Evolutionary conservation across 2,329 filamentous ascomycete genomes (phyloP).

Genomic region (Cryoendolithus antarcticus): DNA sequence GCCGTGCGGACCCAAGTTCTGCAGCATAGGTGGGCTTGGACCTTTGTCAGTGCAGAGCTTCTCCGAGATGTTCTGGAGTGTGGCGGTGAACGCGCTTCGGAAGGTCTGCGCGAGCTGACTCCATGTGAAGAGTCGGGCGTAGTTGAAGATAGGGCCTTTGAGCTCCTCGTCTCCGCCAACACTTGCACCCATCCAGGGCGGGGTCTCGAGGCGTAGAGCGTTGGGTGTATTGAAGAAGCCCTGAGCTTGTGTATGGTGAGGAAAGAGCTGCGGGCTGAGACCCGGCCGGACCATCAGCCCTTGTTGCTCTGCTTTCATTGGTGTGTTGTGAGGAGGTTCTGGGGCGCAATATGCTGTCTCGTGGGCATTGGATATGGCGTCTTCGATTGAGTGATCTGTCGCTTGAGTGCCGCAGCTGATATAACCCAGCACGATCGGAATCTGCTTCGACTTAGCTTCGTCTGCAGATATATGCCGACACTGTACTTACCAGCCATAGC

Average conservation of each 20-base stretch:
- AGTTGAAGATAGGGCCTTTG: conserved; percentile 16
- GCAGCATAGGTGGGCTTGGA: too few relatives aligned
- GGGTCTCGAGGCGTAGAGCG: background rate
- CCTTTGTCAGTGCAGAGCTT: too few relatives aligned
- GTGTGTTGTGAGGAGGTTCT: too few relatives aligned
- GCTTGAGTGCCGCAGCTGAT: conserved; percentile 13
- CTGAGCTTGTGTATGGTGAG: background rate
- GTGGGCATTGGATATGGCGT: conserved; percentile 6
- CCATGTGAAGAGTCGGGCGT: conserved; percentile 16
- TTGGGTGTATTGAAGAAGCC: background rate
- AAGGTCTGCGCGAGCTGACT: conserved; percentile 11
- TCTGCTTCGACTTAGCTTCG: too few relatives aligned
- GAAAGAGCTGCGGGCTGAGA: background rate
- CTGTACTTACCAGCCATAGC: conserved; percentile 11
- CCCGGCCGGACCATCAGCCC: conserved; percentile 1
- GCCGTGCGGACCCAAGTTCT: background rate
- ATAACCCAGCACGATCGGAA: conserved; percentile 14
- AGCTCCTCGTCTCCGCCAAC: conserved; percentile 14
- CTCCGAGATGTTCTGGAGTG: conserved; percentile 8
- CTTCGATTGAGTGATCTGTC: conserved; percentile 10
- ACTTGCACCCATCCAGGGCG: conserved; percentile 10
- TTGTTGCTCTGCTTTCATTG: conserved; percentile 7
- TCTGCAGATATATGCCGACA: too few relatives aligned
- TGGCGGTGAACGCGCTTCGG: conserved; percentile 6
- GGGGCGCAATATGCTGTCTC: too few relatives aligned